Conservation (phyloP, 1,139 yeast species). For the Sugiyamaella pinicola region DNA sequence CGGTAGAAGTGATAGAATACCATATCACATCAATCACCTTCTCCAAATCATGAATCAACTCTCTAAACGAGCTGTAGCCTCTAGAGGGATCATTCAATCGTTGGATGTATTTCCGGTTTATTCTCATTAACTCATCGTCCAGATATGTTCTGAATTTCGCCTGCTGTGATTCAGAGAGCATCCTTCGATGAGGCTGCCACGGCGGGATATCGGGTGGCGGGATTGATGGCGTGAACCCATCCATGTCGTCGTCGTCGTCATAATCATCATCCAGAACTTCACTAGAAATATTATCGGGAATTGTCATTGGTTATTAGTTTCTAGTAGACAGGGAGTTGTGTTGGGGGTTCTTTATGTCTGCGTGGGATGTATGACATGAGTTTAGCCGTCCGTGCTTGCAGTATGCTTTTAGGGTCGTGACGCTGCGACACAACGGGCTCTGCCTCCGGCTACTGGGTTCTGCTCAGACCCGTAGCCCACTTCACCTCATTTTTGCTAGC, state of each 20-base stretch:
- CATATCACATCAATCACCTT: slow-evolving; percentile 57
- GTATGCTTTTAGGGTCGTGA: too few relatives aligned
- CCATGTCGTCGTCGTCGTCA: slow-evolving; percentile 14
- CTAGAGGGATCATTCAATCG: slow-evolving; percentile 47
- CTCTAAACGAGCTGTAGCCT: slow-evolving; percentile 45
- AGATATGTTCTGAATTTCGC: slow-evolving; percentile 60
- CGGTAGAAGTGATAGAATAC: slow-evolving; percentile 49
- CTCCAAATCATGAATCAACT: slow-evolving; percentile 51
- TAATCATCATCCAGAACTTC: not conserved
- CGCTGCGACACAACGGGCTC: too few relatives aligned
- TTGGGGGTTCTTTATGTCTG: too few relatives aligned
- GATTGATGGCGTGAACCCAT: slow-evolving; percentile 14
- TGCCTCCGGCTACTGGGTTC: too few relatives aligned
- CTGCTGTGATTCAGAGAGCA: slow-evolving; percentile 51
- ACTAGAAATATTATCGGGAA: not conserved
- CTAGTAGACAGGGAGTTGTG: not conserved
- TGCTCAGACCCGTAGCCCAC: too few relatives aligned
- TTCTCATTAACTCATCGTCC: slow-evolving; percentile 57
- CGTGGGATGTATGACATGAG: too few relatives aligned
- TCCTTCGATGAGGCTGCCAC: slow-evolving; percentile 13
- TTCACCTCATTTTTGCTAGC: too few relatives aligned
- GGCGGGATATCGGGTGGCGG: slow-evolving; percentile 20
- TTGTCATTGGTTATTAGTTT: not conserved
- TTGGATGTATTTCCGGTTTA: slow-evolving; percentile 69
- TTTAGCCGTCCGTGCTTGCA: not conserved